Base-by-base conservation (phyloP, 305 asterid genomes). In the Fraxinus sp. region DNA sequence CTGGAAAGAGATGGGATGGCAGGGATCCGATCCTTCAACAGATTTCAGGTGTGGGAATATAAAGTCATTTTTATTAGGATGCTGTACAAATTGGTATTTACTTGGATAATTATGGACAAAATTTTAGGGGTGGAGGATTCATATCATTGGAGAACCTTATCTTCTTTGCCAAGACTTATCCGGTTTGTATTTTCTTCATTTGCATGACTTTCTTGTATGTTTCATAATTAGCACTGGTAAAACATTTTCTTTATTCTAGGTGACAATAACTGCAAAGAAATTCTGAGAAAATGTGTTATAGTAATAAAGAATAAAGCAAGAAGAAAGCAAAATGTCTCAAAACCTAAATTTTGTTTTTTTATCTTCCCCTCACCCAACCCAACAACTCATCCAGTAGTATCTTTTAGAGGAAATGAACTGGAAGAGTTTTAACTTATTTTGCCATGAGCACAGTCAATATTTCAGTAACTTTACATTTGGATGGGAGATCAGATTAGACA, bases 1-100 rank as follows among this genome's bases (percentile, higher is more conserved):
- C 68, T 95, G 99, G 99, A 95, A 95, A 90, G 99, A 95, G 30
- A 95, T 95, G 99, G 99, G 99, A 7, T 95, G 99, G 99, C 99
- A 95, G 82, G 99, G 98, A 84, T 81, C 93, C 76, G 99, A 95
- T 84, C 99, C 99, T 83, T 93, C 98, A 72, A 94, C 97, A 79
- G 99, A 95, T 89, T 95, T 95, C 94, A 95, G 98, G 98, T 94
- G 83, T 59, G 74, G 81, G 81, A 46, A 76, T 74, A 24, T 18
- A 18, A 35, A 57, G 4, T 64, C 77, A 33, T 18, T 75, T 79
- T 35, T 74, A 35, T 74, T 52, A 85, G 20, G 9, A 68, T 35
- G 5, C 37, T 81, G 74, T 74, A n/a, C 28, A 36, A 37, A 78
- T 26, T 84, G 71, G 46, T 71, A 66, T 73, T 76, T 74, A 79